A percentile compares a stretch with the other conserved stretches of the same genome.
phyloP scores from a whole-genome alignment of 2,329 filamentous ascomycete genomes.

The Penicillium sp. region DNA sequence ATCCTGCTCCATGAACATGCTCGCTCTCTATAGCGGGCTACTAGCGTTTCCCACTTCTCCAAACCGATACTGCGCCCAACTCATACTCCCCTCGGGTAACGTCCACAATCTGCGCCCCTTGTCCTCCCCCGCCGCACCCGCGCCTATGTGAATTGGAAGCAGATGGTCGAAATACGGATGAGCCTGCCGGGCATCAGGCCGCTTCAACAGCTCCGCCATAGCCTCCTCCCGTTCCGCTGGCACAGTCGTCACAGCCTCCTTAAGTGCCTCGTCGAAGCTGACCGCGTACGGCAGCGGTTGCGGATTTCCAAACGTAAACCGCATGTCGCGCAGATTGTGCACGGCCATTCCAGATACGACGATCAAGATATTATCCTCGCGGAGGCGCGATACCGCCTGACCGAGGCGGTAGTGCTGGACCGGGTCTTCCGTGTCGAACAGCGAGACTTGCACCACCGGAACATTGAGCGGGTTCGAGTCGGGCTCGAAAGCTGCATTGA shows the following conservation, averaged over 20 bases:
- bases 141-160: constrained; percentile 58
- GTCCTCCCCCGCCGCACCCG: constrained; percentile 54
- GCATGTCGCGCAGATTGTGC: constrained; percentile 63
- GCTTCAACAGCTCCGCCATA: constrained; percentile 48
- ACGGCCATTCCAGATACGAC: constrained; percentile 73
- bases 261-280: constrained; percentile 66
- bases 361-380: constrained; percentile 66
- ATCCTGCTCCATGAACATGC: not conserved
- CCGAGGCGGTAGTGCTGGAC: constrained; percentile 66
- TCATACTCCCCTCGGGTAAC: constrained; percentile 51
- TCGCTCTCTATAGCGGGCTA: constrained; percentile 22
- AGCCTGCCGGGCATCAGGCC: constrained; percentile 56
- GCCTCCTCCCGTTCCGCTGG: constrained; percentile 44
- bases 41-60: constrained; percentile 35
- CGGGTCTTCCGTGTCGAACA: constrained; percentile 64
- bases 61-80: constrained; percentile 57
- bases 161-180: constrained; percentile 65
- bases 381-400: constrained; percentile 61
- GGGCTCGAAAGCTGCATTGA: constrained; percentile 57
- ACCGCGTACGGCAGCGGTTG: constrained; percentile 56
- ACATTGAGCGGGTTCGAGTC: constrained; percentile 60
- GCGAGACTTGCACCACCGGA: constrained; percentile 69
- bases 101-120: constrained; percentile 49
- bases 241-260: constrained; percentile 57
- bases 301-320: constrained; percentile 46